Conservation (phyloP, 2,329 filamentous ascomycete species). For the Botrytis byssoidea region DNA sequence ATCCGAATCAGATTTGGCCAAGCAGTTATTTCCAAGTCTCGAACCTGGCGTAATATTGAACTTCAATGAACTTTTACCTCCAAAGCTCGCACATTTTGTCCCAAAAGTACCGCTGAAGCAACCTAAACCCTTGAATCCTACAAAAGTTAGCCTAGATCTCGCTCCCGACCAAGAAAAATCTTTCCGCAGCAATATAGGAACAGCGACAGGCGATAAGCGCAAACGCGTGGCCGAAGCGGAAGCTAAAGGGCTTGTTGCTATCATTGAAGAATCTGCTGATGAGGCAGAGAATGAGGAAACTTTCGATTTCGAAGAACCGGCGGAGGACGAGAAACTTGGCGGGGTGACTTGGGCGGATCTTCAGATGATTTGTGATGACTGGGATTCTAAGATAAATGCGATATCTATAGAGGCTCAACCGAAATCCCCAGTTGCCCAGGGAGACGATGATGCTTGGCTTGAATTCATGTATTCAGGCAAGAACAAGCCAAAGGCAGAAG, state of each 20-base stretch:
- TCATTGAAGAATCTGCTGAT: conserved; percentile 43
- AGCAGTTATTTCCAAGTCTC: conserved; percentile 79
- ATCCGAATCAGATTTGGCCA: conserved; percentile 71
- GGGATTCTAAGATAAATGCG: conserved; percentile 62
- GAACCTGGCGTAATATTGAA: conserved; percentile 70
- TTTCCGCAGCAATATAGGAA: conserved; percentile 69
- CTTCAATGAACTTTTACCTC: conserved; percentile 80
- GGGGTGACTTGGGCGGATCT: conserved; percentile 79
- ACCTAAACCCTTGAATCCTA: conserved; percentile 78
- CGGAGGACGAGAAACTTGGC: conserved; percentile 62
- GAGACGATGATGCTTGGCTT: conserved; percentile 60
- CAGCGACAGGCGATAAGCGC: conserved; percentile 52
- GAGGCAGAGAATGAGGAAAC: conserved; percentile 48
- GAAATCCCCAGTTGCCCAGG: conserved; percentile 41
- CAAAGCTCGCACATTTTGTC: conserved; percentile 73
- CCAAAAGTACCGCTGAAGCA: conserved; percentile 77
- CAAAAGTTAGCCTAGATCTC: conserved; percentile 84
- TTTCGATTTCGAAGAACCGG: conserved; percentile 52
- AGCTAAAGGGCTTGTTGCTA: conserved; percentile 48
- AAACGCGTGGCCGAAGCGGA: conserved; percentile 55
- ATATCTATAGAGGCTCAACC: conserved; percentile 30
- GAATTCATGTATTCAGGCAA: conserved; percentile 59
- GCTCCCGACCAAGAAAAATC: conserved; percentile 81
- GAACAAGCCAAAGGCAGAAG: conserved; percentile 57
- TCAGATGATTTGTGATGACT: conserved; percentile 82